Evolutionary conservation across 2,329 filamentous ascomycete species (phyloP).

Genomic region (Gnomoniopsis sp.): DNA sequence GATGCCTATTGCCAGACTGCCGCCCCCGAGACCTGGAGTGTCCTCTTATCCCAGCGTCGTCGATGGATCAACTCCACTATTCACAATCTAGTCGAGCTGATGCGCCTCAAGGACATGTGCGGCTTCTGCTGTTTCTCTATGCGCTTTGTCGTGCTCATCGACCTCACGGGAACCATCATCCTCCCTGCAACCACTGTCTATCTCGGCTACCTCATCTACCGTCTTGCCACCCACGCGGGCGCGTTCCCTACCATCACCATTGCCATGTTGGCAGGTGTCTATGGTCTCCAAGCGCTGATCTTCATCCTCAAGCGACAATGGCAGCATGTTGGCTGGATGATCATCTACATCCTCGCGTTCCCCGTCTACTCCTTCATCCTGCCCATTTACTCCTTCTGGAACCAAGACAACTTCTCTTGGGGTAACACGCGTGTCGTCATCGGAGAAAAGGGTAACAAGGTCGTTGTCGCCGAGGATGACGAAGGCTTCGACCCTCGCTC

Average conservation of each 20-base stretch:
- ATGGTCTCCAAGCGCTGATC: slow-evolving; percentile 92
- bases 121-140: slow-evolving; percentile 99
- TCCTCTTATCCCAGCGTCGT: slow-evolving; percentile 94
- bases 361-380: slow-evolving; percentile 90
- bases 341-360: slow-evolving; percentile 95
- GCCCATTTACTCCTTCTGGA: slow-evolving; percentile 98
- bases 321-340: slow-evolving; percentile 99
- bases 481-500: slow-evolving; percentile 87
- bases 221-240: slow-evolving; percentile 63
- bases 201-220: slow-evolving; percentile 83
- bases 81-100: slow-evolving; percentile 89
- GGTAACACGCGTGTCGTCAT: slow-evolving; percentile 98
- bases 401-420: slow-evolving; percentile 98
- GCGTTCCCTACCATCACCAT: slow-evolving; percentile 85
- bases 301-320: slow-evolving; percentile 97
- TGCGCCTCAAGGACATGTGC: slow-evolving; percentile 88
- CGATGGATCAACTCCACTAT: slow-evolving; percentile 99
- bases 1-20: slow-evolving; percentile 93
- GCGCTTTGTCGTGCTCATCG: slow-evolving; percentile 93
- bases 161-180: slow-evolving; percentile 88
- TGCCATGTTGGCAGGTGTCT: slow-evolving; percentile 83
- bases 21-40: slow-evolving; percentile 89
- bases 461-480: slow-evolving; percentile 81
- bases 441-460: slow-evolving; percentile 86
- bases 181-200: slow-evolving; percentile 87